phyloP scores from a whole-genome alignment of 106 monocot genomes.

The Agapanthus africanus region DNA sequence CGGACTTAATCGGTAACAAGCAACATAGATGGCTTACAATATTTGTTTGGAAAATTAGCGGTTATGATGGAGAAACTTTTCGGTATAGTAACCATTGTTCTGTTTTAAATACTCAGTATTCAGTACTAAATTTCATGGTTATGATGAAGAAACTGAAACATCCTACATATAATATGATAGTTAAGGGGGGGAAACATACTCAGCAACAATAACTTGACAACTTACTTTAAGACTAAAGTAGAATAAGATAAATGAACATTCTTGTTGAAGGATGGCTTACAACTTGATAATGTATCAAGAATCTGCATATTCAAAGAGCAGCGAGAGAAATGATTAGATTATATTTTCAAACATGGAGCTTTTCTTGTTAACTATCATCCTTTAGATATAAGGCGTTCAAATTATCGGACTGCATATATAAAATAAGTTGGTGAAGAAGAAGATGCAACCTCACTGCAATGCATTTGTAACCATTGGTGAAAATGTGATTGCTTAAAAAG shows the following conservation, averaged over 20 bases:
- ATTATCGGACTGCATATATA: not conserved
- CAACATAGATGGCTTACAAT: not conserved
- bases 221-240: conserved; percentile 85
- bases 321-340: not conserved
- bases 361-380: not conserved
- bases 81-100: not conserved
- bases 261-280: conserved; percentile 69
- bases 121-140: no score
- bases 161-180: not conserved
- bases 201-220: conserved; percentile 8
- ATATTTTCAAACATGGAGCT: not conserved
- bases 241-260: conserved; percentile 66
- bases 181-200: not conserved
- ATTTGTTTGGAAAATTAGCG: not conserved
- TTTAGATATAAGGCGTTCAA: not conserved
- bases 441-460: conserved; percentile 62
- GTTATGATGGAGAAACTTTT: not conserved
- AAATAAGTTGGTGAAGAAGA: not conserved
- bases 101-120: no score
- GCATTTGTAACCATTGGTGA: conserved; percentile 53
- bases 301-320: conserved; percentile 40
- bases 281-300: conserved; percentile 66
- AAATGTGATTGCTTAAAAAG: conserved; percentile 78
- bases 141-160: no score
- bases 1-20: not conserved